phyloP scores from a whole-genome alignment of 495 filamentous ascomycete species.

The Antarctomyces pellizariae region DNA sequence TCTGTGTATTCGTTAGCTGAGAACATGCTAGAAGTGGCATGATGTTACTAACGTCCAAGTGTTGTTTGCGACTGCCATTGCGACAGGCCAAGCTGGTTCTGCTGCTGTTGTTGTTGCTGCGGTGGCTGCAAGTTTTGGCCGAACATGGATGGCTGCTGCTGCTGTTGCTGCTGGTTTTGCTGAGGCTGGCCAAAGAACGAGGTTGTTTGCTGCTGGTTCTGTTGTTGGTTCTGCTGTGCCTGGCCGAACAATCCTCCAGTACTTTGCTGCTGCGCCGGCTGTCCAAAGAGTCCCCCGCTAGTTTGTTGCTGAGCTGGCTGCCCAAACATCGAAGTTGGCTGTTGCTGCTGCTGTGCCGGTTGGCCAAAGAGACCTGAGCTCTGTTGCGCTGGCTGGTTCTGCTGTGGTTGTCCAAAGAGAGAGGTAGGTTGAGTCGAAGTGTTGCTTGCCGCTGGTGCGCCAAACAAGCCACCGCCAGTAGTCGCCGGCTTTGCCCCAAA shows the following conservation, averaged over 20 bases:
- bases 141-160: conserved; percentile 16
- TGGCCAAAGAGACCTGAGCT: conserved; percentile 13
- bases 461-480: too few relatives aligned
- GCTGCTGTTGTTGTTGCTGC: conserved; percentile 13
- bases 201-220: conserved; percentile 11
- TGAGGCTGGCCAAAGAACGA: conserved; percentile 8
- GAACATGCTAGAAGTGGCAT: background rate
- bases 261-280: conserved; percentile 11
- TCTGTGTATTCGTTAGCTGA: conserved; percentile 15
- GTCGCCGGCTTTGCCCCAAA: too few relatives aligned
- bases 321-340: conserved; percentile 19
- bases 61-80: conserved; percentile 13
- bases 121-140: conserved; percentile 14
- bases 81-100: conserved; percentile 15
- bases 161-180: conserved; percentile 15
- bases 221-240: conserved; percentile 19
- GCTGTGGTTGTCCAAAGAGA: too few relatives aligned
- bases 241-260: conserved; percentile 20
- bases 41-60: conserved; percentile 6
- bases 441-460: too few relatives aligned
- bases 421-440: too few relatives aligned
- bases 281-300: conserved; percentile 12
- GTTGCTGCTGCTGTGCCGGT: conserved; percentile 12
- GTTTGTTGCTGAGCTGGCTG: conserved; percentile 9
- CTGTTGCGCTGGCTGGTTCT: conserved; percentile 6